Base-by-base conservation (phyloP, 1,284 basidiomycete species). In the Austroboletus niveus region DNA sequence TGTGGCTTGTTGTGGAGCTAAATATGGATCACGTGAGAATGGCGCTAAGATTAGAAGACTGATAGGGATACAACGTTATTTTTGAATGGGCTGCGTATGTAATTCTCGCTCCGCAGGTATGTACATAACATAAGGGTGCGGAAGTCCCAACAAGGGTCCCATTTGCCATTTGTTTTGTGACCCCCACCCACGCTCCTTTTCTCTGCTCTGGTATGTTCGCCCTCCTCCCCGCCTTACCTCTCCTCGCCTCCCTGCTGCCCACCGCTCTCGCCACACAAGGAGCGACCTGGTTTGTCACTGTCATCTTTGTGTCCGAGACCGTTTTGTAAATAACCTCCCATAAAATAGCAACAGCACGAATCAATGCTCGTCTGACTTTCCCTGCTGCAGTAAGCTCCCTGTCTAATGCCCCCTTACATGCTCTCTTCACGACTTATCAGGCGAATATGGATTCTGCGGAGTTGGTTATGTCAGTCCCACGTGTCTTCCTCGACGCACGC, bases 401-500 rank as follows among this genome's bases (percentile, higher is more conserved):
- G 35, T 44, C 30, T 20, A 30, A 42, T 10, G 11, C 34, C 42
- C 17, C 31, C 29, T 34, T 31, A 44, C 46, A 12, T 35, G 43
- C 43, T 17, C 31, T 50, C 39, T 56, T 17, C 32, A 45, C 48
- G 40, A 22, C 7, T 49, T 22, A 15, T 32, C 39, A 85, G 86
- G 85, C 63, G 81, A 88, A 75, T 89, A 79, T 57, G 87, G 88
- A 5, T 90, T 82, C 62, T 91, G 89, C 62, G 85, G 87, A 6
- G 71, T 68, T 15, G 83, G 76, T 42, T 65, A 71, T 47, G 82
- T 84, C 57, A 48, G 75, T 59, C 49, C 49, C 5, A 32, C 42
- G 27, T 6, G 20, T 35, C 47, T 46, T 41, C 14, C 36, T 10
- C 44, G 27, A 14, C 39, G 12, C 15, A 24, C 39, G 4, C 47